Evolutionary conservation across 2,329 filamentous ascomycete genomes (phyloP).

Genomic region (Ascosphaera pollenicola): DNA sequence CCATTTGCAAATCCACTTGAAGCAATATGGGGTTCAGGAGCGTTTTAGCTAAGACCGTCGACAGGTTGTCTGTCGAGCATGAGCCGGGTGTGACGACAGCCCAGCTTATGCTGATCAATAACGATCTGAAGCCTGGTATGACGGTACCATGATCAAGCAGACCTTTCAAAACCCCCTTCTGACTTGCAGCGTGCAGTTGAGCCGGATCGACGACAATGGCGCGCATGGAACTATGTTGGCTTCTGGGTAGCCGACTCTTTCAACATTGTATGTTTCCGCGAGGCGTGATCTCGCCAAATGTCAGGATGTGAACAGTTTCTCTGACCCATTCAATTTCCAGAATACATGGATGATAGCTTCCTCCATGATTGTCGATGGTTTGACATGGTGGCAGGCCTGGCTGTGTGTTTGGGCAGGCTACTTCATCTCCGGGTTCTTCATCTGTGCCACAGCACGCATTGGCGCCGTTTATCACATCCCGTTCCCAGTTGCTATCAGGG

Average conservation of each 20-base stretch:
- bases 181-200: conserved; percentile 35
- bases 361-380: conserved; percentile 52
- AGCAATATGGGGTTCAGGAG: neutral
- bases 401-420: conserved; percentile 80
- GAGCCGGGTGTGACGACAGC: conserved; percentile 57
- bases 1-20: neutral
- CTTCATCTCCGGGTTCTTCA: conserved; percentile 50
- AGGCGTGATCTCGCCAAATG: no score
- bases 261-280: conserved; percentile 37
- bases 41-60: conserved; percentile 1
- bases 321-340: conserved; percentile 10
- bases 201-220: conserved; percentile 60
- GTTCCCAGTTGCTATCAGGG: conserved; percentile 58
- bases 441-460: conserved; percentile 59
- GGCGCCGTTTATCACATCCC: conserved; percentile 75
- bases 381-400: conserved; percentile 86
- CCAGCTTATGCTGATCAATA: conserved; percentile 72
- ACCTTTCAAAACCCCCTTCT: conserved; percentile 3
- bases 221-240: conserved; percentile 66
- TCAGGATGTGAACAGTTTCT: neutral
- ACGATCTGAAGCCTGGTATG: conserved; percentile 47
- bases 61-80: conserved; percentile 47
- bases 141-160: conserved; percentile 1
- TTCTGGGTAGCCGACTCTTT: conserved; percentile 75
- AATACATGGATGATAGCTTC: conserved; percentile 91